Base-by-base conservation (phyloP, 371 early-diverging fungal species). In the Nematocida ausubeli region DNA sequence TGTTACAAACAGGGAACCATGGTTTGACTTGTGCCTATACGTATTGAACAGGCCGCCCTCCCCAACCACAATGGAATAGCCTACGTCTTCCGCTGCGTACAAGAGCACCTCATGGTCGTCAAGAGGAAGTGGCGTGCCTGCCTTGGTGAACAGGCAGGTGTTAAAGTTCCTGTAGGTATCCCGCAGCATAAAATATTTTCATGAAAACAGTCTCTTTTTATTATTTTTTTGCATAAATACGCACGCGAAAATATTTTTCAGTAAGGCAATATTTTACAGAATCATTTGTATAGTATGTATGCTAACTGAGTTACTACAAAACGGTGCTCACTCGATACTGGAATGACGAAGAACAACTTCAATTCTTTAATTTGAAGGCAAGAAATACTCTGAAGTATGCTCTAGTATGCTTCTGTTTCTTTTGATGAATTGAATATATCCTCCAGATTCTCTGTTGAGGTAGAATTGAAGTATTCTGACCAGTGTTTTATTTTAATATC, bases 401-500 rank as follows among this genome's bases (percentile, higher is more conserved):
- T 12, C 26, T 7, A 7, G 37, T 26, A 44, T 22, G 3, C n/a
- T 40, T 6, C 49, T 67, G 24, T n/a, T 34, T 63, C 64, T 75
- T 60, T 65, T 75, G 78, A 75, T 75, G 78, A 75, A 42, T 44
- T 35, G 16, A 19, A 19, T 14, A 44, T 44, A 50, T 34, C 24
- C 78, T 68, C 68, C 78, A 37, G 68, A 57, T 19, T 51, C 9
- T 63, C 64, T 75, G 78, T 75, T 75, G 78, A 75, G 78, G 78
- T 6, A 44, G 78, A 51, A 42, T 19, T 49, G 65, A 67, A 75
- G 55, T 50, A 40, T 40, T 65, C 78, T 63, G 78, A 75, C 78
- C 78, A 75, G 78, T 75, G 66, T 75, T 72, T 52, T 75, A 75
- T 22, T 56, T 75, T 75, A 75, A 75, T 75, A 42, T 75, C 78